Base-by-base conservation (phyloP, 352 stramenopile species). In the Phytophthora niederhauseri region DNA sequence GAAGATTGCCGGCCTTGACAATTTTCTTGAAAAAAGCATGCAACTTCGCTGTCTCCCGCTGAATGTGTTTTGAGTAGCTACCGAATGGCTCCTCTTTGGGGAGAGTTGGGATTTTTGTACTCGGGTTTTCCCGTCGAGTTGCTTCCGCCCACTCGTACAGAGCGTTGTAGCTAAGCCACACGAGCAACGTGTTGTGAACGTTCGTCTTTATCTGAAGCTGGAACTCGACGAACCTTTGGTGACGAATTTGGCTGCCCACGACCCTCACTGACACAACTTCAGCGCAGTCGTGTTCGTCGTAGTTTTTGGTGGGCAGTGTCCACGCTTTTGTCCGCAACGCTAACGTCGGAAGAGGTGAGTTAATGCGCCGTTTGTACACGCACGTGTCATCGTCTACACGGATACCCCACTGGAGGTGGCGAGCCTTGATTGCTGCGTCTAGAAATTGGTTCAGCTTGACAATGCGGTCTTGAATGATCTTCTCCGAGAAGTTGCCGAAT, bases 401-500 rank as follows among this genome's bases (percentile, higher is more conserved):
- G 34, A 89, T 85, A 9, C 81, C 80, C 81, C 81, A 89, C 52
- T 87, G 71, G 46, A 88, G 59, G 68, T 86, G 73, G 52, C 84
- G 76, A 49, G 76, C 73, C 54, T 81, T 84, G 17, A 68, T 84
- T 14, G 75, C 78, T n/a, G 80, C 80, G 49, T 85, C 76, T 12
- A 89, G 36, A 60, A 89, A 87, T 59, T 83, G 76, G 66, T 89
- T 89, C 57, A 89, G 56, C 60, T 83, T 87, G 7, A 70, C 58
- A 6, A 89, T 58, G 14, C 81, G 77, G 30, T 89, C 81, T 57
- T 89, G 78, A 59, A 87, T 86, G 57, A 84, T 72, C 54, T 82
- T 84, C 50, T 87, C 72, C 17, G 74, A 82, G 30, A 87, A 84
- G 46, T 81, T 81, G 45, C 72, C 77, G 41, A 89, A 89, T n/a